Conservation (phyloP, 2,329 filamentous ascomycete genomes). For the Fusarium lyarnte region DNA sequence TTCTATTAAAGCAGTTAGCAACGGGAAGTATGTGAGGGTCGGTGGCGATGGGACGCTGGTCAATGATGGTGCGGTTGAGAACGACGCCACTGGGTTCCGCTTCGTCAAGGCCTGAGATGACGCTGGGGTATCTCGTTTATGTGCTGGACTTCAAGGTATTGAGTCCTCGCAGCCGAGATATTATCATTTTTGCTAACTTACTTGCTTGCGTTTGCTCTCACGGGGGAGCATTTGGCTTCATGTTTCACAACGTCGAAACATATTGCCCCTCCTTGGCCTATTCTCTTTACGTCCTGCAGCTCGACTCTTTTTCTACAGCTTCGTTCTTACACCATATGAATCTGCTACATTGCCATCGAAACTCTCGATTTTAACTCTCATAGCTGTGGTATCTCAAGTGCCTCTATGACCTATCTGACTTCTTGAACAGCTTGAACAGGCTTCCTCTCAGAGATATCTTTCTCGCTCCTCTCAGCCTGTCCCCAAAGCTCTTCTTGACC, state of each 20-base stretch:
- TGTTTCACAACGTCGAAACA: accelerated
- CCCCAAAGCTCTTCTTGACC: background rate
- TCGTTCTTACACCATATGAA: too few relatives aligned
- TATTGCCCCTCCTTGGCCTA: accelerated
- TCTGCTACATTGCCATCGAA: background rate
- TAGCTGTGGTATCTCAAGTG: too few relatives aligned
- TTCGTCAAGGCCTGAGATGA: background rate
- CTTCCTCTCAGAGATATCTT: background rate
- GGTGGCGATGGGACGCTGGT: background rate
- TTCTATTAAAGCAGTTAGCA: background rate
- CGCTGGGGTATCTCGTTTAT: background rate
- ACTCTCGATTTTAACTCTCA: background rate
- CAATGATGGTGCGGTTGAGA: background rate
- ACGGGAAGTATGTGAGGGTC: background rate
- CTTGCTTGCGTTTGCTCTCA: background rate
- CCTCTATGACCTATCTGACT: background rate
- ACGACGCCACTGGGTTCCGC: background rate
- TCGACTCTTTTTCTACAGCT: accelerated
- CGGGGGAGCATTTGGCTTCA: background rate
- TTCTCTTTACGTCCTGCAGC: too few relatives aligned
- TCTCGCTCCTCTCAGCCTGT: background rate
- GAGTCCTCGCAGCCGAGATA: accelerated
- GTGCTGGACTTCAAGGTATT: accelerated
- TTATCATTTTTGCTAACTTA: accelerated
- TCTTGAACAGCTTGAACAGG: background rate